Evolutionary conservation across 345 rosid genomes (phyloP).

Genomic region (Aquilaria yunnanensis): DNA sequence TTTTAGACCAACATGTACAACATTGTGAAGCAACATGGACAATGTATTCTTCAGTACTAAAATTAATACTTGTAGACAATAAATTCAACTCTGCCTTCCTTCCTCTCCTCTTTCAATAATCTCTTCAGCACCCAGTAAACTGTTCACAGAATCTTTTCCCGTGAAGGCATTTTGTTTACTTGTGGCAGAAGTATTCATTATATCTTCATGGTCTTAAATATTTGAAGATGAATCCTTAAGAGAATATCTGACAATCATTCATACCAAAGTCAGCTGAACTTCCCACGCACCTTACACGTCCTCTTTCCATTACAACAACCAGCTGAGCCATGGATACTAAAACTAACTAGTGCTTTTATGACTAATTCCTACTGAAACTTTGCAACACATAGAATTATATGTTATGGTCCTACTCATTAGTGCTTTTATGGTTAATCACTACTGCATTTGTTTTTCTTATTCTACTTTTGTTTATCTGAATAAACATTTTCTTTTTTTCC

Average conservation of each 20-base stretch:
- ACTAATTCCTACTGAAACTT: no score
- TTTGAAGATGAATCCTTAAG: conserved; percentile 30
- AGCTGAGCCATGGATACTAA: conserved; percentile 48
- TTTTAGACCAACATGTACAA: no score
- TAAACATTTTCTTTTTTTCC: no score
- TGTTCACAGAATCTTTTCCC: conserved; percentile 22
- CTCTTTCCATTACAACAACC: conserved; percentile 78
- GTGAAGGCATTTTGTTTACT: conserved; percentile 15
- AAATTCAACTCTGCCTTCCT: conserved; percentile 80
- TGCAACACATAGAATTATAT: no score
- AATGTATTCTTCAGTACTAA: background rate
- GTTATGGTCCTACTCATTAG: no score
- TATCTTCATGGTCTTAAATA: conserved; percentile 20
- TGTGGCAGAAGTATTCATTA: conserved; percentile 18
- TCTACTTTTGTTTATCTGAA: no score
- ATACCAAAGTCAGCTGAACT: conserved; percentile 45
- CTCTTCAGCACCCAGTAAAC: conserved; percentile 41
- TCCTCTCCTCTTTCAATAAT: conserved; percentile 61
- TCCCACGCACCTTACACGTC: conserved; percentile 71
- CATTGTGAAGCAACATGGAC: background rate
- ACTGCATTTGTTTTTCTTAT: no score
- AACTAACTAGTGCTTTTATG: no score
- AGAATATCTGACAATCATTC: conserved; percentile 38
- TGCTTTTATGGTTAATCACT: no score
- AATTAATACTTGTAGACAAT: conserved; percentile 60